These are phyloP conservation scores for Chlorella sp. DNA, from an alignment of 139 green algal genomes.

Conservation along the genomic window DNA sequence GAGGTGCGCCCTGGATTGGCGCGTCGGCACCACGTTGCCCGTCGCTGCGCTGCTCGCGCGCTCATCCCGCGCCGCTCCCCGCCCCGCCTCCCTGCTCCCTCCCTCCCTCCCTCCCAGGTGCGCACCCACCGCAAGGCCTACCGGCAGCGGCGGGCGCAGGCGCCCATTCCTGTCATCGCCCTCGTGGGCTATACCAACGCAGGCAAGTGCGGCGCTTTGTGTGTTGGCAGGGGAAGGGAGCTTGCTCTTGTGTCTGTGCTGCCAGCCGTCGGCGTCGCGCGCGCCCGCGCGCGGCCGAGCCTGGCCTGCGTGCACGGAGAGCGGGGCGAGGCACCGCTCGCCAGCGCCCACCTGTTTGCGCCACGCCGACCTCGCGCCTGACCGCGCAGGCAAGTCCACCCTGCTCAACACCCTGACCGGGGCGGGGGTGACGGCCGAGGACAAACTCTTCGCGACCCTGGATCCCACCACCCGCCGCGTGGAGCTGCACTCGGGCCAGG, in stretches of 20 bases:
- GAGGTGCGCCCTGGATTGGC: background rate
- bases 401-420: conserved; percentile 78
- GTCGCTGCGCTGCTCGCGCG: background rate
- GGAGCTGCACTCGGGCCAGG: conserved; percentile 73
- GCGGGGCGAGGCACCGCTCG: too few species aligned
- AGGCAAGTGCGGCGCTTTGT: too few species aligned
- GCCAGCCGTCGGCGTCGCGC: too few species aligned
- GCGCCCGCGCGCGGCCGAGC: too few species aligned
- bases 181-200: conserved; percentile 98
- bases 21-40: background rate
- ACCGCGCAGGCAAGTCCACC: conserved; percentile 70
- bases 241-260: background rate
- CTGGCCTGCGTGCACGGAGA: too few species aligned
- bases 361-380: too few species aligned
- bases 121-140: conserved; percentile 71
- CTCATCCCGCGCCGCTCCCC: background rate
- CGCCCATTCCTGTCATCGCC: conserved; percentile 83
- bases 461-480: conserved; percentile 94
- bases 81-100: background rate
- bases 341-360: too few species aligned
- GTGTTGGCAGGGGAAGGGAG: background rate
- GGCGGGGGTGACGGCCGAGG: conserved; percentile 82
- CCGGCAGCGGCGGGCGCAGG: conserved; percentile 58
- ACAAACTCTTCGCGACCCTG: conserved; percentile 98
- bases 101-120: too few species aligned